Evolutionary conservation across 2,329 filamentous ascomycete species (phyloP), one percentile per base, ranked within the genome.

Genomic region (Penicillium freii): DNA sequence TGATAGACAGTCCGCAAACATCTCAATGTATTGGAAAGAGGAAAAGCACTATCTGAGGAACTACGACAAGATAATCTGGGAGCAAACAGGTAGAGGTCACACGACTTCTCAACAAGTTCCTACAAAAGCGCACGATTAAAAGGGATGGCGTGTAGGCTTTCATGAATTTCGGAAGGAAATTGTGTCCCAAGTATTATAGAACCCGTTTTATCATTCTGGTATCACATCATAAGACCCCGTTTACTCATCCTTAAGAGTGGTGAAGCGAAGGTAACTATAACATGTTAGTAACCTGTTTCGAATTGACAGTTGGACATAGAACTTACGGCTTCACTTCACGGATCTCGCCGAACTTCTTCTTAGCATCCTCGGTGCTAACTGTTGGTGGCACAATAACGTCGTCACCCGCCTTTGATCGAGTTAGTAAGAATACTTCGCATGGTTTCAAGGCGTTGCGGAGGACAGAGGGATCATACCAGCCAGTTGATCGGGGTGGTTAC

Each of bases 401-500:
- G 70, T 96, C 89, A 54, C 92, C 92, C 44, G 86, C 87, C 51
- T 39, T 39, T 10, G 8, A 6, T 50, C 4, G 10, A 19, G 23
- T 51, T 13, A 51, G 36, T 31, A 42, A 42, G n/a, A 29, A 29
- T 31, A 23, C 8, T 40, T 29, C 11, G 15, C 33, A 36, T 23
- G 9, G 13, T 23, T 48, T 23, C 31, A 23, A 33, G 36, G 11
- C n/a, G 10, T 13, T 33, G 5, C 5, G 6, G 21, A 34, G 31
- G 4, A 47, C 3, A 33, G 19, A 13, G 29, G 5, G 3, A 19
- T 17, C 47, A 21, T 50, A 52, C 50, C 50, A 27, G 81, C 92
- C 92, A 96, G 82, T 96, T 89, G 77, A 96, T 92, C 49, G 92
- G 92, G 56, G 90, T 94, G 64, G 89, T 92, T 72, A 96, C 80